A percentile compares a stretch with the other conserved stretches of the same genome.
Evolutionary conservation across 139 green algal genomes (phyloP).

Genomic region (Chlamydomonas sp.): DNA sequence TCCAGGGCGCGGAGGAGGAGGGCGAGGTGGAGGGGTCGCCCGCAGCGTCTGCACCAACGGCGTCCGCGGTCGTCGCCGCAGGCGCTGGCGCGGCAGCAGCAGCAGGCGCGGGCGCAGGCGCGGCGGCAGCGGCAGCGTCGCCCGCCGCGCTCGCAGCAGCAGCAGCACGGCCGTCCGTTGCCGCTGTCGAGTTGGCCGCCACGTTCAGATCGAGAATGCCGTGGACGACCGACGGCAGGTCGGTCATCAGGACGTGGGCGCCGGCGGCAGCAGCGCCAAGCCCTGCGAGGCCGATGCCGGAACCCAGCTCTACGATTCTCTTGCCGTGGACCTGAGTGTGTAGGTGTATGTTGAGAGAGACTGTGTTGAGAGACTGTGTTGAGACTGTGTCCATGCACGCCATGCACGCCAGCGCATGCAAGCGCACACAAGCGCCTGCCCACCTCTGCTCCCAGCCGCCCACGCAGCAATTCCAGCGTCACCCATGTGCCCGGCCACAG

Average conservation of each 20-base stretch:
- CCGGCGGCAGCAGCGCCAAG: conserved; percentile 40
- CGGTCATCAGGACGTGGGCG: conserved; percentile 34
- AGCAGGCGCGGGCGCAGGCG: neutral
- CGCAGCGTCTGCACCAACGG: too few relatives aligned
- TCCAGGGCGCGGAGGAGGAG: neutral
- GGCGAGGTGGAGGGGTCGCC: neutral
- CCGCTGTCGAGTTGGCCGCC: neutral
- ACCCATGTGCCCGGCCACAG: conserved; percentile 10
- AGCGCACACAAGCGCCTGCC: too few relatives aligned
- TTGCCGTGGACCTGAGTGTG: conserved; percentile 18
- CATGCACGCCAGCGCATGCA: too few relatives aligned
- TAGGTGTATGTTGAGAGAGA: neutral
- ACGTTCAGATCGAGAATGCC: conserved; percentile 6
- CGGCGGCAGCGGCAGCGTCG: too few relatives aligned
- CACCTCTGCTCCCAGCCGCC: neutral
- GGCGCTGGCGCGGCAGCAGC: neutral
- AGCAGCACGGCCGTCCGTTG: neutral
- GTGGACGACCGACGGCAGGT: conserved; percentile 5
- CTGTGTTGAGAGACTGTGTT: too few relatives aligned
- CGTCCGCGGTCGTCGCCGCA: too few relatives aligned
- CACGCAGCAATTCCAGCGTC: conserved; percentile 6
- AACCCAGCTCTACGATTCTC: conserved; percentile 43
- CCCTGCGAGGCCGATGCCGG: conserved; percentile 43
- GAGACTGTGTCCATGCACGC: too few relatives aligned
- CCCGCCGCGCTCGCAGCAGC: neutral